Evolutionary conservation across 345 rosid species (phyloP), one percentile per base, ranked within the genome.

Genomic region (Sonneratia caseolaris): DNA sequence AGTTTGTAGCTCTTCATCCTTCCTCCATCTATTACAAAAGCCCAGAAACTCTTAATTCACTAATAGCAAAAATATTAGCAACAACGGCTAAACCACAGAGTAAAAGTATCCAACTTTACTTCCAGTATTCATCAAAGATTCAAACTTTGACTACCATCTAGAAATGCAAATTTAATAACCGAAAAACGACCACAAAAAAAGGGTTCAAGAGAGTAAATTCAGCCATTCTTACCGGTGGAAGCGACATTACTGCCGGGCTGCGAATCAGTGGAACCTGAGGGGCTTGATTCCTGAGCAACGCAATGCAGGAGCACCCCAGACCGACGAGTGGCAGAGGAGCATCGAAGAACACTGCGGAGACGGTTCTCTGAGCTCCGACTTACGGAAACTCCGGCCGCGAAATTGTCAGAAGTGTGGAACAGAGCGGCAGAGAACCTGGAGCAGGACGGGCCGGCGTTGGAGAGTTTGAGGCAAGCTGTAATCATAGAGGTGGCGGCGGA

Each of bases 171-270:
- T 40, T 21, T 36, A 53, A 51, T 36, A 19, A 70, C 36, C 18
- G 18, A 53, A n/a, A 22, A 0, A 42, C 32, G 32, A 27, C 32
- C 32, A 0, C 0, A 42, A 9, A 42, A 9, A 42, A 42, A 42
- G 10, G 16, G 18, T 0, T 18, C 64, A 53, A 27, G 18, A 27
- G 22, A 21, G 10, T 12, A 21, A 2, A 3, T 36, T 7, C 64
- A 13, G 64, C 72, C 35, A 51, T 19, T 53, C 72, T 70, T 70
- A 70, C 72, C 72, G 40, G 37, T 14, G 51, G 72, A 37, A 36
- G 72, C 64, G 42, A 35, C 1, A 61, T 70, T 21, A 24, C 24
- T 53, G 27, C 24, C 51, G 15, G 38, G 45, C 56, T 38, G 59
- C 32, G 48, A 70, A 70, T 53, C 35, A 27, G 47, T 4, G 72